Evolutionary conservation across 352 stramenopile genomes (phyloP).

Genomic region (Paralagenidium karlingii): DNA sequence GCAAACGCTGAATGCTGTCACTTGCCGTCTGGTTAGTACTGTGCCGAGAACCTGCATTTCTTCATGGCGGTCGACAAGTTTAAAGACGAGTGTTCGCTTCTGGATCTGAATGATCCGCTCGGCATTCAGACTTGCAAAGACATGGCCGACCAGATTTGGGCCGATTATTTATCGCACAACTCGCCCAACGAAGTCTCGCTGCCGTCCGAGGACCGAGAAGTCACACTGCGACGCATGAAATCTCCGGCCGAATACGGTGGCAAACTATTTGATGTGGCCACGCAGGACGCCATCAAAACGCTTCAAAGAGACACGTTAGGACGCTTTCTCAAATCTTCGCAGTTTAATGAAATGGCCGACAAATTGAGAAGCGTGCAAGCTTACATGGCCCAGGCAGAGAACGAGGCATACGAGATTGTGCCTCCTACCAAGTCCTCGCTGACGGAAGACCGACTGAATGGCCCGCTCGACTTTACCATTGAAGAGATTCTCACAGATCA

Average conservation of each 20-base stretch:
- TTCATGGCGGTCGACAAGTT: conserved; percentile 83
- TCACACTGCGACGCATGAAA: conserved; percentile 77
- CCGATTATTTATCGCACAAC: conserved; percentile 72
- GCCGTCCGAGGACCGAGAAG: conserved; percentile 58
- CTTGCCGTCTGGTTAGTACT: conserved; percentile 28
- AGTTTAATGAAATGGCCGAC: conserved; percentile 65
- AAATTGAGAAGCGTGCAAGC: conserved; percentile 39
- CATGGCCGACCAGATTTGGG: conserved; percentile 76
- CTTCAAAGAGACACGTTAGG: conserved; percentile 70
- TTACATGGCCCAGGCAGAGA: conserved; percentile 56
- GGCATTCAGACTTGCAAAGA: conserved; percentile 69
- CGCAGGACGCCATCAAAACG: conserved; percentile 77
- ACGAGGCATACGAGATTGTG: conserved; percentile 55
- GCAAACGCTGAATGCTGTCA: background rate
- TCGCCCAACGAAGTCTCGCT: conserved; percentile 76
- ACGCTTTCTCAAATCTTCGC: conserved; percentile 60
- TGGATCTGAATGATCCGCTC: conserved; percentile 71
- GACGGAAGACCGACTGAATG: conserved; percentile 31
- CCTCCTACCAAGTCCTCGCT: conserved; percentile 36
- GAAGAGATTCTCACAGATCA: conserved; percentile 73
- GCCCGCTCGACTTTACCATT: conserved; percentile 44
- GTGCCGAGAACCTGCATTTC: conserved; percentile 76
- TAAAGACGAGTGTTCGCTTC: conserved; percentile 64
- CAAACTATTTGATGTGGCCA: conserved; percentile 74
- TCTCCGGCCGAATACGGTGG: conserved; percentile 52